Percentiles rank a stretch among this genome's conserved stretches.
phyloP scores from a whole-genome alignment of 441 rosid genomes.

The Theobroma grandiflorum region DNA sequence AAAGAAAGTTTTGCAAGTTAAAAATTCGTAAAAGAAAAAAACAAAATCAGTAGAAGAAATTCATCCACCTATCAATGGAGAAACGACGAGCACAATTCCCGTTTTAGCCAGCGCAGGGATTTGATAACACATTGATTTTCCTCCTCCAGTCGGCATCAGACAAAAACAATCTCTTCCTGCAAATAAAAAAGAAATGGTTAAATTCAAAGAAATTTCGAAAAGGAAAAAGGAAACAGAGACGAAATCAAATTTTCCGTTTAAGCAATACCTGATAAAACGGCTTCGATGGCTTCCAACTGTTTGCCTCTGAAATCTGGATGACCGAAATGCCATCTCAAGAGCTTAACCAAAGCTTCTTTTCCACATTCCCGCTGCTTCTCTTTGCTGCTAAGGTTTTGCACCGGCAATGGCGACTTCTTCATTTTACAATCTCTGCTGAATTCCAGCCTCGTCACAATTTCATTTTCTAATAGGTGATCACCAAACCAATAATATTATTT shows the following conservation, averaged over 20 bases:
- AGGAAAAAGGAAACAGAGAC: background rate
- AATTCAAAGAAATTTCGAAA: background rate
- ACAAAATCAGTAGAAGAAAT: background rate
- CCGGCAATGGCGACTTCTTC: conserved; percentile 78
- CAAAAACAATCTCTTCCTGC: conserved; percentile 97
- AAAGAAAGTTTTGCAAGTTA: conserved; percentile 31
- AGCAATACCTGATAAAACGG: conserved; percentile 74
- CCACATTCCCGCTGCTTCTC: conserved; percentile 47
- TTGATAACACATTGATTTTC: conserved; percentile 96
- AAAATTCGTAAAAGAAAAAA: background rate
- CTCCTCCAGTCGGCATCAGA: conserved; percentile 98
- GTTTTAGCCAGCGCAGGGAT: conserved; percentile 92
- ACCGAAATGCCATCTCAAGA: conserved; percentile 95
- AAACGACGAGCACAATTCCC: conserved; percentile 93
- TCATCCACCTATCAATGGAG: conserved; percentile 86
- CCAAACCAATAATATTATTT: background rate
- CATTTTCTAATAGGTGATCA: background rate
- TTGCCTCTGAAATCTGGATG: conserved; percentile 83
- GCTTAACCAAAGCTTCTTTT: conserved; percentile 81
- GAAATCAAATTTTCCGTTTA: background rate
- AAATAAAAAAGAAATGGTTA: background rate
- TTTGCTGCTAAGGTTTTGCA: conserved; percentile 51
- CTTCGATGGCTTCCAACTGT: conserved; percentile 89
- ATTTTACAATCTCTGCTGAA: conserved; percentile 35
- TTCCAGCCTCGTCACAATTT: background rate